Base-by-base conservation (phyloP, 805 yeast genomes). In the Starmerella floricola region DNA sequence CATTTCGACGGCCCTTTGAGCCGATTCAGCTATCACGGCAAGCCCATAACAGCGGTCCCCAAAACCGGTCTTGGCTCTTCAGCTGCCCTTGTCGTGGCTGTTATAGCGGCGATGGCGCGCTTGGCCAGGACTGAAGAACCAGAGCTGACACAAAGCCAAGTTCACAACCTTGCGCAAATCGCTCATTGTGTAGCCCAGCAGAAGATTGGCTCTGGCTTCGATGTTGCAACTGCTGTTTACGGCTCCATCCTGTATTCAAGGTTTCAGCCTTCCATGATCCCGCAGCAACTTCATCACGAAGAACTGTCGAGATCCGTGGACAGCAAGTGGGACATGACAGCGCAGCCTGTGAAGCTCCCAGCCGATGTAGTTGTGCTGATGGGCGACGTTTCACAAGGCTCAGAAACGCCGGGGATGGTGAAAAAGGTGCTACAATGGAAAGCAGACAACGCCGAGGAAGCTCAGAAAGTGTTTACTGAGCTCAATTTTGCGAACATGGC, bases 31-130 rank as follows among this genome's bases (percentile, higher is more conserved):
- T 78, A 65, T 58, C 95, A 88, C 58, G 42, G 59, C 0, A 46
- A 57, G 19, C 66, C 74, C 13, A 84, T 91, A 42, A 66, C 72
- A 0, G 65, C 79, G 28, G 94, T 86, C 5, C 76, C 95, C 2
- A 91, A 91, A 58, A 91, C 98, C 0, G 98, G 98, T 0, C 67
- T 91, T 37, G 98, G 98, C 1, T 85, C 95, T 11, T 85, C 95
- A 26, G 98, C 98, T 0, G 95, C 95, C 0, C 67, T 91, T 44
- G 94, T 84, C 2, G 73, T 93, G 1, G 87, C 81, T 1, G 67
- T 87, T 2, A 74, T 83, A 0, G 71, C 94, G 0, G 80, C 87
- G 0, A 55, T 91, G 35, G 57, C 78, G 6, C 65, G 79, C 4
- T 62, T 66, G 8, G 38, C 24, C 5, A 19, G 19, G 4, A 16